Evolutionary conservation across 768 basidiomycete species (phyloP), one percentile per base, ranked within the genome.

Genomic region (Cantharellus cinnabarinus): DNA sequence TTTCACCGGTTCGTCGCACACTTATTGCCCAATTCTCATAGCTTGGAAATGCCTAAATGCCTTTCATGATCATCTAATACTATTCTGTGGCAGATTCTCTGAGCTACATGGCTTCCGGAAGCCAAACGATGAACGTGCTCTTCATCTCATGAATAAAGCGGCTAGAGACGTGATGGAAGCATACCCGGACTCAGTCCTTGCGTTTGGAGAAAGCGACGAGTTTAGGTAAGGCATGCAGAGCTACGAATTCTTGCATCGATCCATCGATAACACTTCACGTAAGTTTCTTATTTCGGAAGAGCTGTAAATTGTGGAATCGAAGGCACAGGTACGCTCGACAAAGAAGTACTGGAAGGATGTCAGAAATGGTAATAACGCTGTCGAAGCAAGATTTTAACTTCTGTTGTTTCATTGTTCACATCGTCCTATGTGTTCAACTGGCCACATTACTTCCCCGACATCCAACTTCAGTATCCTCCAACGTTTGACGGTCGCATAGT

Each of bases 161-260:
- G 95, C 95, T 0, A 75, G 73, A 63, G 74, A 77, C 53, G 74
- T 91, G 50, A 87, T 99, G 87, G 72, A 80, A 39, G 81, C 84
- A 66, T 83, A 84, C 66, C 77, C 79, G 41, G 93, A 95, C 67
- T 79, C 95, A 60, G 73, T 88, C 7, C 75, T 95, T 20, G 95
- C 77, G 0, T 98, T 93, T 67, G 95, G 95, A 1, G 88, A 99
- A 72, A 95, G 91, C 20, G 95, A 99, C 68, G 95, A 99, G 70
- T 98, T 81, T 70, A 95, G 91, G 93, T 85, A 74, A 10, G 29
- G 44, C 14, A 54, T 37, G 7, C 10, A 54, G 35, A 54, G 7
- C 52, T 37, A 10, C 52, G 14, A 37, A 54, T 7, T 37, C 7
- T 10, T 10, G 7, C 52, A 37, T 54, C 35, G 7, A 29, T 48